Base-by-base conservation (phyloP, 106 monocot species). In the Acorus calamus region DNA sequence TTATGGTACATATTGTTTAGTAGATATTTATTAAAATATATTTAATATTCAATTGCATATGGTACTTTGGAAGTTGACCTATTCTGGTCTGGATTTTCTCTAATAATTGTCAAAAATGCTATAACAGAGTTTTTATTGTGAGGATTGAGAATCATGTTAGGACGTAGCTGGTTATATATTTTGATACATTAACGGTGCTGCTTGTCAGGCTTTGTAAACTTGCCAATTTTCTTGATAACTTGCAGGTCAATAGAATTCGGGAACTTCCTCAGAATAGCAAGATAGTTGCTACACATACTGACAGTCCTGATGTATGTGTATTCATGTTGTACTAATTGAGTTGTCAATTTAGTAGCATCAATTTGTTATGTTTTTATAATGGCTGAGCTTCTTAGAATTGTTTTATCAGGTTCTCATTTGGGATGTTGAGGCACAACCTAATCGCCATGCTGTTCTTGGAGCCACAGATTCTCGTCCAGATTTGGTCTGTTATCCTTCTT, bases 371-470 rank as follows among this genome's bases (percentile, higher is more conserved):
- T 45, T 62, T 62, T 8, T 48, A n/a, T 47, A 11, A 57, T 54
- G 28, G 43, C 48, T 71, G 14, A 44, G 42, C 8, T 9, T 11
- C 59, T 14, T 55, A 12, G 10, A 0, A 57, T n/a, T 73, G 44
- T 53, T 54, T 56, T 46, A 49, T 43, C 71, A 98, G 96, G 96
- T 98, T 55, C 78, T 98, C 41, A 88, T 98, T 68, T 98, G 96
- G 96, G 91, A 98, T 79, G 82, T 98, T 66, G 96, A 98, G 66
- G 63, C 85, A 11, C 91, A 98, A 62, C 96, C 96, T 11, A 88
- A 91, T 85, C 91, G 91, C 46, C 83, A 91, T 77, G 74, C 91
- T 76, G 80, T 79, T 55, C 68, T 77, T 64, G 96, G 85, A 54
- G 85, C 84, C 46, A 49, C 80, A 42, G 78, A 76, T 44, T 98